These are phyloP conservation scores for Clarireedia monteithiana DNA, from an alignment of 2,329 filamentous ascomycete genomes.

Conservation along the genomic window DNA sequence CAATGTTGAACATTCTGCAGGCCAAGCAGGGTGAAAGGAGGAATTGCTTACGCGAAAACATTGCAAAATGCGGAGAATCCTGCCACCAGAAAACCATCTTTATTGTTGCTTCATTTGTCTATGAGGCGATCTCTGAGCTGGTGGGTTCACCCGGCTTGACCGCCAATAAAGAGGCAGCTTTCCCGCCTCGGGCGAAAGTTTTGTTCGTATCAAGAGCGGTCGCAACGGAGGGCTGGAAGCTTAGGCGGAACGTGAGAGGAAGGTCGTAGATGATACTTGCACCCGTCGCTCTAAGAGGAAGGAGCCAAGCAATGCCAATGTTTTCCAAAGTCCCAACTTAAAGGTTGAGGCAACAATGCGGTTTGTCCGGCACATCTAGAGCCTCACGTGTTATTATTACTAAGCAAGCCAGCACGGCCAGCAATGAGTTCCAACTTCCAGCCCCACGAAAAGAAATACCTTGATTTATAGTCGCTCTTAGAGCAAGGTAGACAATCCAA, in stretches of 20 bases:
- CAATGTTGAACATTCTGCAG: not conserved
- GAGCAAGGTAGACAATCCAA: too few relatives aligned
- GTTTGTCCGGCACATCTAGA: too few relatives aligned
- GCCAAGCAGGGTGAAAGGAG: not conserved
- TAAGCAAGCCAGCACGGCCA: too few relatives aligned
- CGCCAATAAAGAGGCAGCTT: not conserved
- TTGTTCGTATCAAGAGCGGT: not conserved
- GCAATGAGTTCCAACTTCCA: too few relatives aligned
- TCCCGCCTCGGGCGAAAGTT: not conserved
- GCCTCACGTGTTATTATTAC: too few relatives aligned
- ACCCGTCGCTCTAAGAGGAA: not conserved
- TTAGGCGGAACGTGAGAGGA: not conserved
- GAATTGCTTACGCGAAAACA: not conserved
- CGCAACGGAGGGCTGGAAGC: not conserved
- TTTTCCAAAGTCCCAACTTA: not conserved
- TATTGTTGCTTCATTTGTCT: constrained; percentile 1
- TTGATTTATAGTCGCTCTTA: too few relatives aligned
- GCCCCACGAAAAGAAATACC: too few relatives aligned
- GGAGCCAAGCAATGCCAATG: not conserved
- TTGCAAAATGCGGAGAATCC: constrained; percentile 3
- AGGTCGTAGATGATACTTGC: not conserved
- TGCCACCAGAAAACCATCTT: not conserved
- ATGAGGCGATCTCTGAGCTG: constrained; percentile 2
- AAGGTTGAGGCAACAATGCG: not conserved
- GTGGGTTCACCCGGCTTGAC: not conserved